Conservation (phyloP, 164 flowering plant species). For the Umbellularia californica region DNA sequence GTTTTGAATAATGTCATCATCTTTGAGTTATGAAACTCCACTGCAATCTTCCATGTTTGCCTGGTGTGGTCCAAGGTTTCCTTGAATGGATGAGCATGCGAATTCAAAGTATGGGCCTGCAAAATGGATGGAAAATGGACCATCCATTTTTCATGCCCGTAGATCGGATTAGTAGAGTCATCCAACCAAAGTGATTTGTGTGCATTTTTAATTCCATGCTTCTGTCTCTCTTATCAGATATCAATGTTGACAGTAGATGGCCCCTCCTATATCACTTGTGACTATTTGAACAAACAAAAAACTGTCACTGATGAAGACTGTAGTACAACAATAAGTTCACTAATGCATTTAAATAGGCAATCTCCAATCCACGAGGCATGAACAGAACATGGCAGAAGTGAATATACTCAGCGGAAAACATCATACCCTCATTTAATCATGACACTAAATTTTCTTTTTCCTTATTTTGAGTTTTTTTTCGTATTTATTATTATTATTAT, state of each 20-base stretch:
- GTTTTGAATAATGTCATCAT: too few relatives aligned
- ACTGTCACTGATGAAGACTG: neutral
- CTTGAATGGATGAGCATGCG: neutral
- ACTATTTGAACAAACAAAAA: neutral
- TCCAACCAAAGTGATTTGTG: neutral
- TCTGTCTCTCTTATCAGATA: neutral
- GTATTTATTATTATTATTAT: too few relatives aligned
- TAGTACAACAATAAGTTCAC: neutral
- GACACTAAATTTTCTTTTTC: too few relatives aligned
- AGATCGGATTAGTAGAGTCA: neutral
- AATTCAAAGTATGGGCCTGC: neutral
- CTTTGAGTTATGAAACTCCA: neutral
- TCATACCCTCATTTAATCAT: neutral
- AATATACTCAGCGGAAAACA: neutral
- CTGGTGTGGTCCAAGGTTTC: neutral
- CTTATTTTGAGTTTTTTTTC: neutral
- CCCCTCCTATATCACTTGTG: neutral
- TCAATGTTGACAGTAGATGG: neutral
- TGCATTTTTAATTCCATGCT: neutral
- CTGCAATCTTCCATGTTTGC: neutral
- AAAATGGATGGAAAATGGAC: neutral
- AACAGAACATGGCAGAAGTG: neutral
- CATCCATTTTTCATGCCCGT: neutral
- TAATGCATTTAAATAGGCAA: too few relatives aligned
- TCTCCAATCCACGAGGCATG: neutral